Base-by-base conservation (phyloP, 2,329 filamentous ascomycete genomes). In the Aquanectria penicillioides region DNA sequence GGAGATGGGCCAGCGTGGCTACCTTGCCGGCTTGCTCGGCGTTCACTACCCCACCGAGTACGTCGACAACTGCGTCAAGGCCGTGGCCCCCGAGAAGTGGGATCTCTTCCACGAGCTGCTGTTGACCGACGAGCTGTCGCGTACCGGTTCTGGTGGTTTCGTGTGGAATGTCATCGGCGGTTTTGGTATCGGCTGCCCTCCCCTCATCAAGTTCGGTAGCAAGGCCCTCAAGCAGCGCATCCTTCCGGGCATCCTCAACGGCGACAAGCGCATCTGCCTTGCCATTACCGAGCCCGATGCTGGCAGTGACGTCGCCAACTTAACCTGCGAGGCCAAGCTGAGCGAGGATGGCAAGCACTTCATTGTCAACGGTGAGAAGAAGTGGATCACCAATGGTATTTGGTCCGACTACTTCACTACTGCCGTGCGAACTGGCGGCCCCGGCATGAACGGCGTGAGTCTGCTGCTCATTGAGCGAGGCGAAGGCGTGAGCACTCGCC, bases 301-400 rank as follows among this genome's bases (percentile, higher is more conserved):
- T 11, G 95, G 95, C 38, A 93, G 89, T 66, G 95, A 99, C 74
- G 95, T 99, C 9, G 95, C 95, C 59, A 98, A 97, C 79, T 76
- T 99, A 67, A 95, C 89, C 12, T 98, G 94, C 77, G 94, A 98
- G 83, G 95, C 95, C 22, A 97, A 97, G 83, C 85, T 98, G 57
- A 92, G 86, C 63, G 91, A 95, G 69, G 95, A 99, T 71, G 95
- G 95, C 73, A 98, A 98, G 83, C 93, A 98, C 81, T 99, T 96
- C 80, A 98, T 98, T 68, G 95, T 99, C 79, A 99, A 98, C 73
- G 95, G 95, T 53, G 94, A 97, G 87, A 98, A 99, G 90, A 99
- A 99, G 82, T 98, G 95, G 94, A 98, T 98, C 78, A 98, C 94
- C 71, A 99, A 99, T 79, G 95, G 95, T 72, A 87, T 97, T 72